Conservation (phyloP, 2,329 filamentous ascomycete species). For the Hortaea sp. region DNA sequence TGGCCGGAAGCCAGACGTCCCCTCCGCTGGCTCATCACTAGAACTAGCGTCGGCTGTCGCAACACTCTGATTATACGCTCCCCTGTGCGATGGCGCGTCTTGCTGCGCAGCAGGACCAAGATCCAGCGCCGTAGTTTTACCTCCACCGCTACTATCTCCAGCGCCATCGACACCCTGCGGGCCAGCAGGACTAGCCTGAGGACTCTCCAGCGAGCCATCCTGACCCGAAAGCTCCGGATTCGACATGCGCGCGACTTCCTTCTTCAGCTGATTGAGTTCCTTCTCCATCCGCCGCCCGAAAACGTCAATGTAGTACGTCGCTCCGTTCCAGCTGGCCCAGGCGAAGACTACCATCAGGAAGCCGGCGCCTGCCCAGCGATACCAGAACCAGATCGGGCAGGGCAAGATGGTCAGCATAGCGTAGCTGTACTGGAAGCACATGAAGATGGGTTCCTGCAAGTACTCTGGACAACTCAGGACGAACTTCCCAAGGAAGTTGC, state of each 20-base stretch:
- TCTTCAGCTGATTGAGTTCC: slow-evolving; percentile 79
- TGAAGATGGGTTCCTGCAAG: slow-evolving; percentile 83
- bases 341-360: slow-evolving; percentile 79
- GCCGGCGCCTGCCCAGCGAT: slow-evolving; percentile 61
- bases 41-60: too few species aligned
- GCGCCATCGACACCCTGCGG: slow-evolving; percentile 13
- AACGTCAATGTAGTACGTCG: slow-evolving; percentile 96
- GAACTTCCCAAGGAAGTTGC: slow-evolving; percentile 76
- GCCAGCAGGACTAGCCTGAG: slow-evolving; percentile 17
- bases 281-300: slow-evolving; percentile 96
- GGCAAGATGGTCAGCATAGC: slow-evolving; percentile 89
- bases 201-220: slow-evolving; percentile 12
- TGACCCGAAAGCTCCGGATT: slow-evolving; percentile 19
- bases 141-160: slow-evolving; percentile 2
- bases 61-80: not conserved
- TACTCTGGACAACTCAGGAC: slow-evolving; percentile 66
- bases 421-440: slow-evolving; percentile 90
- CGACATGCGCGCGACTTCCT: slow-evolving; percentile 52
- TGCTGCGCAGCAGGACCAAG: slow-evolving; percentile 18
- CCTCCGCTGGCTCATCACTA: too few species aligned
- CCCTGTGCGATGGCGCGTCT: not conserved
- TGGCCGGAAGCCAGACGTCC: too few species aligned
- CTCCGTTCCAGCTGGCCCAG: slow-evolving; percentile 94
- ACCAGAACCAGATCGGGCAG: slow-evolving; percentile 91
- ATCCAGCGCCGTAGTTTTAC: slow-evolving; percentile 18